Conservation (phyloP, 2,329 filamentous ascomycete genomes). For the Drechslerella dactyloides region DNA sequence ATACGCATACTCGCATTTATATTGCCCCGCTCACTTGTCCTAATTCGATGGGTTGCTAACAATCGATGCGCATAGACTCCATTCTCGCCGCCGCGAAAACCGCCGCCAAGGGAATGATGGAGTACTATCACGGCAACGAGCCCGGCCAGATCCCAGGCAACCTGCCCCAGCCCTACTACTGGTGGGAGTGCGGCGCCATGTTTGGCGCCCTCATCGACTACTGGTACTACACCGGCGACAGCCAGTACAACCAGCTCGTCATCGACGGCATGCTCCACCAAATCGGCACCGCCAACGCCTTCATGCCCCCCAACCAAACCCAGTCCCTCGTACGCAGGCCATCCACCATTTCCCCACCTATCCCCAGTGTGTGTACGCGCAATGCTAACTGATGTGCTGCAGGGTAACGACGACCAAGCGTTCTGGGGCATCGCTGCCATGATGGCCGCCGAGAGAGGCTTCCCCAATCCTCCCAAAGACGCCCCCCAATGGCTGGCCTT, state of each 20-base stretch:
- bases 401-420: slow-evolving; percentile 74
- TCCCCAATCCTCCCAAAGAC: slow-evolving; percentile 66
- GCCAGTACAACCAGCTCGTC: slow-evolving; percentile 67
- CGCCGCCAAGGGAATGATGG: slow-evolving; percentile 62
- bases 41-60: slow-evolving; percentile 50
- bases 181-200: slow-evolving; percentile 75
- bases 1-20: too few relatives aligned
- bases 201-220: slow-evolving; percentile 74
- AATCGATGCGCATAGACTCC: slow-evolving; percentile 50
- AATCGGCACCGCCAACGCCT: slow-evolving; percentile 66
- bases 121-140: slow-evolving; percentile 64
- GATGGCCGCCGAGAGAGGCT: slow-evolving; percentile 70
- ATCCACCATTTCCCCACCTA: not conserved
- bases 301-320: slow-evolving; percentile 68
- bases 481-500: slow-evolving; percentile 78
- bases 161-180: slow-evolving; percentile 72
- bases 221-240: slow-evolving; percentile 71
- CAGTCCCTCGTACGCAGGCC: slow-evolving; percentile 59
- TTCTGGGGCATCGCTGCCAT: slow-evolving; percentile 74
- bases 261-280: slow-evolving; percentile 67
- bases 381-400: slow-evolving; percentile 8
- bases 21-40: slow-evolving; percentile 49
- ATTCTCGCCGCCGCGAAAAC: slow-evolving; percentile 53
- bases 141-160: slow-evolving; percentile 63
- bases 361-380: not conserved